Evolutionary conservation across 306 rosid genomes (phyloP).

Genomic region (Ormosia emarginata): DNA sequence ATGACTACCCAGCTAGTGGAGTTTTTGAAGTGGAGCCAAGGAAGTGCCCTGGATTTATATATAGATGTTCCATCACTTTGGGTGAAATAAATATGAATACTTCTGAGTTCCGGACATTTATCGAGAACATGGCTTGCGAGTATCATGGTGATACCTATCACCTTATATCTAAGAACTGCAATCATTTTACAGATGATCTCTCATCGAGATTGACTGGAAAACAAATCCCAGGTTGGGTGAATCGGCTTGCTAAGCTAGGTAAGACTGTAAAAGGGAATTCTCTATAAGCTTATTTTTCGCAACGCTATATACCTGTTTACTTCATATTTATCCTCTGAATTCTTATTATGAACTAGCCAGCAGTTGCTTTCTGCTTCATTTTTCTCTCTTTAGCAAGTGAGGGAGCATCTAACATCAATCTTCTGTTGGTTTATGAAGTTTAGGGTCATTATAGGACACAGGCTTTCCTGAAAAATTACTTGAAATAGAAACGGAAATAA

Average conservation of each 20-base stretch:
- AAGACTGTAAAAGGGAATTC: conserved; percentile 10
- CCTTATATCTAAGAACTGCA: conserved; percentile 93
- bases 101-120: conserved; percentile 63
- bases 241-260: conserved; percentile 96
- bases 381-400: not conserved
- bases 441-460: conserved; percentile 1
- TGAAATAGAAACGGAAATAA: not conserved
- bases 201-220: conserved; percentile 63
- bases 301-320: not conserved
- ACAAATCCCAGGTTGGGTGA: conserved; percentile 90
- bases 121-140: conserved; percentile 74
- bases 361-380: not conserved
- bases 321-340: not conserved
- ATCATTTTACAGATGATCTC: conserved; percentile 87
- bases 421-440: conserved; percentile 7
- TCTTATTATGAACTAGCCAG: not conserved
- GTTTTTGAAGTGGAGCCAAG: conserved; percentile 95
- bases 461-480: not conserved
- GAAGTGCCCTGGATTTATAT: conserved; percentile 87
- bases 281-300: conserved; percentile 2
- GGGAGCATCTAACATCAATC: not conserved
- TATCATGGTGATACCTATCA: conserved; percentile 96
- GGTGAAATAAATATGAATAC: conserved; percentile 54
- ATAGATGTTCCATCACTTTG: conserved; percentile 65
- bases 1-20: conserved; percentile 87